Evolutionary conservation across 2,329 filamentous ascomycete species (phyloP).

Genomic region (Penicillium concentricum): DNA sequence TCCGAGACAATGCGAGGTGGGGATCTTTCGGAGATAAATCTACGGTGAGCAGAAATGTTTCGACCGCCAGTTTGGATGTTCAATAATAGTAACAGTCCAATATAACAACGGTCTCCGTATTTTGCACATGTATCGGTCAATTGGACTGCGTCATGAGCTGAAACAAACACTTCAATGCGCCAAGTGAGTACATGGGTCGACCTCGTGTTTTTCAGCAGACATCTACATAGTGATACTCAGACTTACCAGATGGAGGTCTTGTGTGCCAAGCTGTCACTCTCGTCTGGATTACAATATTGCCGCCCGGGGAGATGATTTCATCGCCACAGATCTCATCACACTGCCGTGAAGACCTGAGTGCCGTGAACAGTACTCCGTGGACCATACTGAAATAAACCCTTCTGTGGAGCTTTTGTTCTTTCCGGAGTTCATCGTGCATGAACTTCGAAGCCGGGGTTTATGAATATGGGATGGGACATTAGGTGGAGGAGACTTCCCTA

Average conservation of each 20-base stretch:
- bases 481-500: constrained; percentile 17
- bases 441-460: constrained; percentile 1
- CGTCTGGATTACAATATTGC: constrained; percentile 6
- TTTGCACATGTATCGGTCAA: neutral
- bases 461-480: constrained; percentile 7
- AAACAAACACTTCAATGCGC: neutral
- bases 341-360: neutral
- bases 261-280: neutral
- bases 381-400: neutral
- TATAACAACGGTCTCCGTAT: neutral
- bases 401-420: neutral
- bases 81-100: neutral
- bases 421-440: neutral
- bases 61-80: constrained; percentile 5
- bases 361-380: neutral
- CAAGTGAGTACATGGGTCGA: neutral
- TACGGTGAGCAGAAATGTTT: constrained; percentile 5
- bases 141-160: neutral
- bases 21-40: neutral
- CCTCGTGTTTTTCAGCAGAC: neutral
- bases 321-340: constrained; percentile 8
- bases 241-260: neutral
- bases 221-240: neutral
- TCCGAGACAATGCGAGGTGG: neutral
- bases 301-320: constrained; percentile 3